A percentile compares a stretch with the other conserved stretches of the same genome.
Conservation (phyloP, 805 yeast species). For the Candida adriatica region DNA sequence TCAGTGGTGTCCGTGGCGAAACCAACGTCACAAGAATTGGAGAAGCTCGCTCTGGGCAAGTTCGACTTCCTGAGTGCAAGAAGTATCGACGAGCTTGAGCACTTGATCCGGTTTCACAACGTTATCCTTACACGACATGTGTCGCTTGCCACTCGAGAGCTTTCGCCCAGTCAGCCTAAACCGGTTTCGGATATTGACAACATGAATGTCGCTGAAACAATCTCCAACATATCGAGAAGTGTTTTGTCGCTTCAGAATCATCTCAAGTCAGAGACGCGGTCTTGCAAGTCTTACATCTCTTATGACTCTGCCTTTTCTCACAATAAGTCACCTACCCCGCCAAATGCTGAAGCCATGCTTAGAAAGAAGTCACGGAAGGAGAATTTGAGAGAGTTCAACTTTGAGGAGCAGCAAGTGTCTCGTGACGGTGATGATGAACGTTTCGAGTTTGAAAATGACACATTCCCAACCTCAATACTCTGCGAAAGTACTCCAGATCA, state of each 20-base stretch:
- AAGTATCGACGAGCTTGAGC: slow-evolving; percentile 62
- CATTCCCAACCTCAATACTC: slow-evolving; percentile 11
- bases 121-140: slow-evolving; percentile 25
- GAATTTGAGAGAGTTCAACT: slow-evolving; percentile 41
- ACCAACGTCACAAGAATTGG: slow-evolving; percentile 25
- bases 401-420: slow-evolving; percentile 9
- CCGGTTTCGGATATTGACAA: slow-evolving; percentile 21
- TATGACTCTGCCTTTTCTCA: slow-evolving; percentile 39
- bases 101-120: slow-evolving; percentile 40
- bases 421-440: slow-evolving; percentile 15
- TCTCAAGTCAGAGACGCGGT: slow-evolving; percentile 8
- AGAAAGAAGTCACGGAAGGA: slow-evolving; percentile 43
- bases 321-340: not conserved
- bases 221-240: slow-evolving; percentile 21
- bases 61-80: slow-evolving; percentile 65
- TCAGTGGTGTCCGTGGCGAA: slow-evolving; percentile 24
- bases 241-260: slow-evolving; percentile 17
- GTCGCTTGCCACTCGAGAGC: slow-evolving; percentile 5
- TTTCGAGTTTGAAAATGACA: slow-evolving; percentile 12
- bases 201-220: slow-evolving; percentile 23
- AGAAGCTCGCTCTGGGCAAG: slow-evolving; percentile 32
- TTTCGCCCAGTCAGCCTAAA: slow-evolving; percentile 6
- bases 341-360: slow-evolving; percentile 18
- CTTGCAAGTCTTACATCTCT: slow-evolving; percentile 42
- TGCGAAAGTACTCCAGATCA: slow-evolving; percentile 15